Evolutionary conservation across 2,329 filamentous ascomycete species (phyloP).

Genomic region (Nakataea oryzae): DNA sequence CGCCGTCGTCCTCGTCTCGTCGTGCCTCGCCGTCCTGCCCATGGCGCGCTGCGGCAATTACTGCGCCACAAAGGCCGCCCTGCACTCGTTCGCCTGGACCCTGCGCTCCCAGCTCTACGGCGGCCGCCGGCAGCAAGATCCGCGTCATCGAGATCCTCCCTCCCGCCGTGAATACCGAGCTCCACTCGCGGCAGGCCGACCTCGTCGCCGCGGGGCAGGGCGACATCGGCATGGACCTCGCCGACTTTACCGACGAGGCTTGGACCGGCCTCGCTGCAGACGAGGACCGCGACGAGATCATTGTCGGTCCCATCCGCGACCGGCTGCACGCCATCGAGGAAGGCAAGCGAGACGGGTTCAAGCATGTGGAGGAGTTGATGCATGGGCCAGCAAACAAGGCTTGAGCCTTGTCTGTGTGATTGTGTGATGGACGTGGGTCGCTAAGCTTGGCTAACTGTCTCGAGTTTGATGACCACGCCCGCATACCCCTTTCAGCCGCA

Average conservation of each 20-base stretch:
- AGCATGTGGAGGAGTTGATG: slow-evolving; percentile 5
- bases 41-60: slow-evolving; percentile 35
- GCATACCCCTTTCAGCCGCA: not conserved
- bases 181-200: slow-evolving; percentile 31
- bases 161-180: slow-evolving; percentile 33
- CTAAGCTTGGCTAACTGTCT: not conserved
- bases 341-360: slow-evolving; percentile 9
- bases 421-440: not conserved
- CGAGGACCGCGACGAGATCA: slow-evolving; percentile 22
- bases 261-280: slow-evolving; percentile 29
- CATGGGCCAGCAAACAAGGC: not conserved
- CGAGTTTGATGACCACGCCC: not conserved
- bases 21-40: slow-evolving; percentile 32
- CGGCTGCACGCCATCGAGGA: slow-evolving; percentile 10
- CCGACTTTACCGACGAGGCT: slow-evolving; percentile 25
- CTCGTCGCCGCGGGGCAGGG: slow-evolving; percentile 19
- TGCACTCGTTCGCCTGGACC: slow-evolving; percentile 25
- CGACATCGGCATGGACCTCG: slow-evolving; percentile 18
- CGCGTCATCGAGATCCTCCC: slow-evolving; percentile 38
- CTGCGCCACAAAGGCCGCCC: slow-evolving; percentile 41
- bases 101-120: slow-evolving; percentile 23
- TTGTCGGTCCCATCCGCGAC: slow-evolving; percentile 7
- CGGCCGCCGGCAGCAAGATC: slow-evolving; percentile 23
- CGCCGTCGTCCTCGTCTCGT: slow-evolving; percentile 13
- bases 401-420: not conserved